Evolutionary conservation across 805 yeast species (phyloP).

Genomic region (Pichia exigua): DNA sequence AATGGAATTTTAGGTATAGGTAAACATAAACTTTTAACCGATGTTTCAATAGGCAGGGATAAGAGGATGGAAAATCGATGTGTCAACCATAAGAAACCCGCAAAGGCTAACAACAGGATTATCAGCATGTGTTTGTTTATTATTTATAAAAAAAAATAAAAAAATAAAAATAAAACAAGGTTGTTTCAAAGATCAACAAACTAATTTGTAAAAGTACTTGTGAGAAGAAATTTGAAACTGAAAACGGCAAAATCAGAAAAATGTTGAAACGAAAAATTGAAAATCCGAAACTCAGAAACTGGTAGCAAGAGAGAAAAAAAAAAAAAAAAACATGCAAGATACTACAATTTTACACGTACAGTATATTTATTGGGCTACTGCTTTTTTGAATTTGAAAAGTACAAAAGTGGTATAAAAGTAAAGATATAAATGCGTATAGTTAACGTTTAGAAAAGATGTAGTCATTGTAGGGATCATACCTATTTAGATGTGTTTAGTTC

Average conservation of each 20-base stretch:
- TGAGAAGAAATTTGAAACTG: too few relatives aligned
- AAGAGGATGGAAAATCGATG: conserved; percentile 22
- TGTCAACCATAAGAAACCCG: conserved; percentile 21
- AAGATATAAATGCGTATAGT: neutral
- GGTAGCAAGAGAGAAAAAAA: neutral
- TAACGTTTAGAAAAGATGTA: conserved; percentile 1
- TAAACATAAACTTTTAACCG: conserved; percentile 39
- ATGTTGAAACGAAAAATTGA: neutral
- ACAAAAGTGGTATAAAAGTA: neutral
- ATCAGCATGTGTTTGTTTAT: neutral
- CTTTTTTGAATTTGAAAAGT: neutral
- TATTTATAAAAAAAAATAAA: too few relatives aligned
- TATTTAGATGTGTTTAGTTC: neutral
- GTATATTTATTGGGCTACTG: neutral
- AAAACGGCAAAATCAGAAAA: too few relatives aligned
- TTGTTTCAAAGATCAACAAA: too few relatives aligned
- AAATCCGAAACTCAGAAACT: too few relatives aligned
- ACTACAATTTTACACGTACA: too few relatives aligned
- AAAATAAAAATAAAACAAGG: too few relatives aligned
- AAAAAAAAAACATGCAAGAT: too few relatives aligned
- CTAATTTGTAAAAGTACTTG: too few relatives aligned
- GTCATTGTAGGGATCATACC: neutral
- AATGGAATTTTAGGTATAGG: conserved; percentile 50
- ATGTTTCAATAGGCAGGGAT: conserved; percentile 38
- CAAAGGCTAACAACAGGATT: neutral